Evolutionary conservation across 495 filamentous ascomycete species (phyloP).

Genomic region (Penicillium samsonianum): DNA sequence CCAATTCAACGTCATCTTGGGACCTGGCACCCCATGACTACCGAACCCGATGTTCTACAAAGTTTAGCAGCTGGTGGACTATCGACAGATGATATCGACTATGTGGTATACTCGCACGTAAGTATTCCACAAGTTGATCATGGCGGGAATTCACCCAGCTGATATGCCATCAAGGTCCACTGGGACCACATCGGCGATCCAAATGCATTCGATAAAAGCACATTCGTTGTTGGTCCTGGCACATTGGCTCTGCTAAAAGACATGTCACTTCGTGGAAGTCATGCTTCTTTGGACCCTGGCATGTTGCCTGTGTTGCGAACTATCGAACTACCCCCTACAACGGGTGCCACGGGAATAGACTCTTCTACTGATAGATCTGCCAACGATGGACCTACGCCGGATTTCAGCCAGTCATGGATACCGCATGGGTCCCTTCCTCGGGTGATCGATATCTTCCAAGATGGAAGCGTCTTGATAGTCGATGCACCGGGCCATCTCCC

Average conservation of each 20-base stretch:
- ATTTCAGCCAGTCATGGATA: constrained; percentile 1
- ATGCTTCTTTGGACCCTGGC: background rate
- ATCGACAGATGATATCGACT: constrained; percentile 38
- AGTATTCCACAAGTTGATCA: background rate
- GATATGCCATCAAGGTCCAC: constrained; percentile 29
- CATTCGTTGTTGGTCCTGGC: constrained; percentile 8
- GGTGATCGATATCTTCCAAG: constrained; percentile 38
- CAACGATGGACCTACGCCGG: background rate
- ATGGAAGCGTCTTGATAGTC: constrained; percentile 39
- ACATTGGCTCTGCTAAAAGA: background rate
- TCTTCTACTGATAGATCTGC: background rate
- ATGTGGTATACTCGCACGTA: constrained; percentile 33
- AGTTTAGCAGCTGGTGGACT: constrained; percentile 35
- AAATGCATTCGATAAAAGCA: constrained; percentile 31
- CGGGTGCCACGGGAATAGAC: background rate
- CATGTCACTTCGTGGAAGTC: background rate
- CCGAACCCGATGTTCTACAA: background rate
- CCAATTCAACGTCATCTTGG: constrained; percentile 38
- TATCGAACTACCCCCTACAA: background rate
- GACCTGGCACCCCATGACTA: constrained; percentile 10
- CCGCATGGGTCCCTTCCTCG: constrained; percentile 1
- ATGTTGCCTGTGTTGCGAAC: background rate
- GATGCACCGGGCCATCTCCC: constrained; percentile 48
- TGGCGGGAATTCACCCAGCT: background rate
- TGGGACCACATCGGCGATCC: constrained; percentile 48